Conservation (phyloP, 306 rosid genomes). For the Fragaria ananassa region DNA sequence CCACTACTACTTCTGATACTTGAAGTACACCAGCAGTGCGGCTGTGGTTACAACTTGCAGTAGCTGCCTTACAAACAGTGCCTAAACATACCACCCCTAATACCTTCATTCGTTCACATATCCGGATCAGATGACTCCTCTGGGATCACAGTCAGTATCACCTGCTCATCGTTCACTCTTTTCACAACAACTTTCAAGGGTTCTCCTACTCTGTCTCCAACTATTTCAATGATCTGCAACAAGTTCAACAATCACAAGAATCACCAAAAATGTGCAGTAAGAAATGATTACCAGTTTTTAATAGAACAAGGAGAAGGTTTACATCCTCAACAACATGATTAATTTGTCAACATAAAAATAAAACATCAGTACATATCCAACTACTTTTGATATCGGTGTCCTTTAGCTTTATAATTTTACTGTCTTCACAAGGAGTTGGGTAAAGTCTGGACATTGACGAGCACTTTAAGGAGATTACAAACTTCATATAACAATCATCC, state of each 20-base stretch:
- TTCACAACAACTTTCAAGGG: constrained; percentile 57
- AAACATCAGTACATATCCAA: not conserved
- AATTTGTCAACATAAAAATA: not conserved
- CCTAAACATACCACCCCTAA: not conserved
- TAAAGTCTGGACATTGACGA: not conserved
- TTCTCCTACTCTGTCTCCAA: constrained; percentile 67
- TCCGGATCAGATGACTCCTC: constrained; percentile 60
- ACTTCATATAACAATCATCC: constrained; percentile 1
- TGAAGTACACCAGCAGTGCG: too few species aligned
- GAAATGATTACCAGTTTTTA: not conserved
- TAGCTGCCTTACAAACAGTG: too few species aligned
- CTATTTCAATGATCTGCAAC: constrained; percentile 64
- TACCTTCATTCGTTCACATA: constrained; percentile 19
- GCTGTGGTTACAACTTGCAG: too few species aligned
- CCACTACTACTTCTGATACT: too few species aligned
- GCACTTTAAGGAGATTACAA: not conserved
- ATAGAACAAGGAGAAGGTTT: not conserved
- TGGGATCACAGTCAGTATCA: constrained; percentile 55
- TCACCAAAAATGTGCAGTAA: not conserved
- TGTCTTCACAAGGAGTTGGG: not conserved
- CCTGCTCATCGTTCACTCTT: constrained; percentile 42
- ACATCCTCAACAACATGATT: not conserved
- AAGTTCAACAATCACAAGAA: constrained; percentile 5
- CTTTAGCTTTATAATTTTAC: not conserved
- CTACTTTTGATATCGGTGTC: not conserved